These are phyloP conservation scores for Aspergillus nomiae DNA, from an alignment of 2,329 filamentous ascomycete genomes.

Conservation along the genomic window DNA sequence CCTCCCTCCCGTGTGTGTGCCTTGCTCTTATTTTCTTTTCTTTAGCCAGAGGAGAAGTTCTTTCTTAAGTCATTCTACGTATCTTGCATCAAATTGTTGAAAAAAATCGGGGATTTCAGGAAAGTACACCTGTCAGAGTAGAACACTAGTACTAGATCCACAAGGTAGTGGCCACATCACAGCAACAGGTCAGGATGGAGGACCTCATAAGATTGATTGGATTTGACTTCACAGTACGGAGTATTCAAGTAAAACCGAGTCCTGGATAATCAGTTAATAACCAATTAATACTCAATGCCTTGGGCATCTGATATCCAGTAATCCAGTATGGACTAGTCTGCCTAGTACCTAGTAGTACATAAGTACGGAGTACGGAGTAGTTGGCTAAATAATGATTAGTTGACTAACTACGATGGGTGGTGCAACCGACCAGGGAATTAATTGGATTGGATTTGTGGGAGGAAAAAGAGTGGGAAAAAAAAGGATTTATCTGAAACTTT, in stretches of 20 bases:
- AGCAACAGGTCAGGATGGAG: background rate
- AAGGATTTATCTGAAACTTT: background rate
- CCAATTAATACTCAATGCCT: background rate
- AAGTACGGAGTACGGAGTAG: background rate
- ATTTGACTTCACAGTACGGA: background rate
- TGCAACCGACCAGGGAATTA: background rate
- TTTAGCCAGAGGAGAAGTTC: too few species aligned
- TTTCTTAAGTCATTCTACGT: too few species aligned
- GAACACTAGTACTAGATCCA: background rate
- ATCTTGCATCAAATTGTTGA: background rate
- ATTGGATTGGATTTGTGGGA: background rate
- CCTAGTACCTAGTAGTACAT: too few species aligned
- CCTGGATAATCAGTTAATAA: background rate
- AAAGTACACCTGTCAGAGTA: background rate
- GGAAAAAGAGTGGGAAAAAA: background rate
- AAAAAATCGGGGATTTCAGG: background rate
- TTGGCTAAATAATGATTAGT: background rate
- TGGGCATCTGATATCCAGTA: background rate
- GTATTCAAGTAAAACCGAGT: background rate
- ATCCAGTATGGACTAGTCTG: background rate
- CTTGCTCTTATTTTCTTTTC: too few species aligned
- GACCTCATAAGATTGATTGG: background rate
- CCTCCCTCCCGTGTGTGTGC: too few species aligned
- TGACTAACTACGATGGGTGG: background rate
- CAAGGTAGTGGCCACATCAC: background rate